phyloP scores from a whole-genome alignment of 129 eudicot species.

The Flaveria ramosissima region DNA sequence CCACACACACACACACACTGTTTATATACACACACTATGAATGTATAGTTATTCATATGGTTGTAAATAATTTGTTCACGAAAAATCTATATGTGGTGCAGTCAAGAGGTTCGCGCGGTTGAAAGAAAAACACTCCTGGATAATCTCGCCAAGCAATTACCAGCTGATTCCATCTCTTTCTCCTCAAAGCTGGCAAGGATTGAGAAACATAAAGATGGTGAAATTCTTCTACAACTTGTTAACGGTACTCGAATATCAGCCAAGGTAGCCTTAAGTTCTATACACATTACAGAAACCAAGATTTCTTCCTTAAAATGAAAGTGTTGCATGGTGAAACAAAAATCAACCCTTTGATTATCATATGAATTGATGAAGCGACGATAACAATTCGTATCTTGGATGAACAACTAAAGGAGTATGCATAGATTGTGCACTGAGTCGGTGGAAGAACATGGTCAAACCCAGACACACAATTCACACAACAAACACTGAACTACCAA shows the following conservation, averaged over 20 bases:
- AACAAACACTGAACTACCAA: too few relatives aligned
- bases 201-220: slow-evolving; percentile 42
- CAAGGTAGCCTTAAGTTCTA: slow-evolving; percentile 44
- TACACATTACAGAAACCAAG: not conserved
- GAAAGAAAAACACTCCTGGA: slow-evolving; percentile 77
- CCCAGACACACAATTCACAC: too few relatives aligned
- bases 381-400: too few relatives aligned
- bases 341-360: slow-evolving; percentile 11
- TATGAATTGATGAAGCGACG: too few relatives aligned
- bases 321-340: slow-evolving; percentile 6
- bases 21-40: not conserved
- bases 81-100: slow-evolving; percentile 32
- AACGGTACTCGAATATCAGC: slow-evolving; percentile 65
- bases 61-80: slow-evolving; percentile 3
- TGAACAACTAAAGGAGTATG: too few relatives aligned
- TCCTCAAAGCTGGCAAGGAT: slow-evolving; percentile 71
- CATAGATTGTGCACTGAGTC: too few relatives aligned
- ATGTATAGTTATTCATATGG: not conserved
- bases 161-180: slow-evolving; percentile 51
- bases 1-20: too few relatives aligned
- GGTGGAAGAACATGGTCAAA: too few relatives aligned
- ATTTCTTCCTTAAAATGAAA: slow-evolving; percentile 2
- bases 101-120: slow-evolving; percentile 97
- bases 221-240: slow-evolving; percentile 54
- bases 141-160: slow-evolving; percentile 75